phyloP scores from a whole-genome alignment of 495 filamentous ascomycete genomes.

The Podospora fimiseda region DNA sequence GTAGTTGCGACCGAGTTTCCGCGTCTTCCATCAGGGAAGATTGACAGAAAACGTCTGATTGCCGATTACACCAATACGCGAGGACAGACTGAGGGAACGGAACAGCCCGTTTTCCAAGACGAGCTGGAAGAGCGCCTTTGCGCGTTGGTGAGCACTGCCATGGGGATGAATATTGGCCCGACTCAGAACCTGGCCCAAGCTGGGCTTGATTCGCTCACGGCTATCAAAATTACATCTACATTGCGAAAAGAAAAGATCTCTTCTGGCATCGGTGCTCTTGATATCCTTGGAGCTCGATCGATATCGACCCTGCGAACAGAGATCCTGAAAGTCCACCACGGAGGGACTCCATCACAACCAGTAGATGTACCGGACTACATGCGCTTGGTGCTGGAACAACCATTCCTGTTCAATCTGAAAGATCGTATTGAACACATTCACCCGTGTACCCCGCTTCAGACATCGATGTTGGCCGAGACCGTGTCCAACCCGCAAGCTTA shows the following conservation, averaged over 20 bases:
- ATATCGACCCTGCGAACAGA: slow-evolving; percentile 11
- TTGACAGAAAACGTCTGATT: slow-evolving; percentile 61
- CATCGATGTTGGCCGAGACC: slow-evolving; percentile 72
- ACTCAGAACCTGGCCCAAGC: slow-evolving; percentile 41
- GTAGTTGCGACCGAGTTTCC: slow-evolving; percentile 56
- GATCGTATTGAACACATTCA: slow-evolving; percentile 47
- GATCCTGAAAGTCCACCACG: neutral
- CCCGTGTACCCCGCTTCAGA: slow-evolving; percentile 62
- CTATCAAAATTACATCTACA: slow-evolving; percentile 58
- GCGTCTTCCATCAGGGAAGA: slow-evolving; percentile 69
- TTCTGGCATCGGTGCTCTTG: slow-evolving; percentile 44
- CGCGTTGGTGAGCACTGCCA: slow-evolving; percentile 37
- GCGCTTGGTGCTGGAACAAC: no score
- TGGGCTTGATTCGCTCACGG: slow-evolving; percentile 67
- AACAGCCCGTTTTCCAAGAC: slow-evolving; percentile 19
- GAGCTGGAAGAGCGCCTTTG: slow-evolving; percentile 43
- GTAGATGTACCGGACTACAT: no score
- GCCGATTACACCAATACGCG: slow-evolving; percentile 42
- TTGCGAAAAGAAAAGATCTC: slow-evolving; percentile 43
- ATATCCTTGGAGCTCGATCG: slow-evolving; percentile 51
- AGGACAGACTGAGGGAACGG: neutral
- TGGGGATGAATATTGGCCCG: slow-evolving; percentile 38
- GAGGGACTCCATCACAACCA: no score
- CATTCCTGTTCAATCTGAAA: slow-evolving; percentile 6
- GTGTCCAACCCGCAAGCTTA: slow-evolving; percentile 49